A percentile compares a stretch with the other conserved stretches of the same genome.
phyloP scores from a whole-genome alignment of 306 rosid species.

The Citrullus mucosospermus region DNA sequence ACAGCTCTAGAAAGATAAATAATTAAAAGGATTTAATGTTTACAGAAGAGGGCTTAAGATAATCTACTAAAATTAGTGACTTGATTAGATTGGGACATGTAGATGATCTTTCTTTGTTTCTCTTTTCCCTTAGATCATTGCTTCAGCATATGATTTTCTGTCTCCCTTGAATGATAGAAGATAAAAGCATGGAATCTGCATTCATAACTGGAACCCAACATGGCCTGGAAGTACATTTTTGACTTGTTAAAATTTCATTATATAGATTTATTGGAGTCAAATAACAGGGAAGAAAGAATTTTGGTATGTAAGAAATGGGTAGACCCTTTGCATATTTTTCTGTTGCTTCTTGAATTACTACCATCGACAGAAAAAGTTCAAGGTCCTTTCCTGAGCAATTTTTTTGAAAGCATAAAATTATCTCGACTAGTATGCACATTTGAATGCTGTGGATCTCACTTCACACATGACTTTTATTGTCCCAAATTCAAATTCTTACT shows the following conservation, averaged over 20 bases:
- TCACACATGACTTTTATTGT: neutral
- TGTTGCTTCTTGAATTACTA: neutral
- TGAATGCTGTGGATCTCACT: neutral
- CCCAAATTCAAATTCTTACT: neutral
- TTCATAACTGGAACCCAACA: neutral
- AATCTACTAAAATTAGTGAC: neutral
- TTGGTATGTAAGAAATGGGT: neutral
- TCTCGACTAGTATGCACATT: neutral
- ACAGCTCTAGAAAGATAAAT: neutral
- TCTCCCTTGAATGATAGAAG: neutral
- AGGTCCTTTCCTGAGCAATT: neutral
- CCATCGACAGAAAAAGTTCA: neutral
- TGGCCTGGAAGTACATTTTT: neutral
- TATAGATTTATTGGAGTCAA: neutral
- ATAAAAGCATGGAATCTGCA: neutral
- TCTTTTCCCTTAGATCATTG: neutral
- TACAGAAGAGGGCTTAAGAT: neutral
- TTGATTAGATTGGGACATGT: neutral
- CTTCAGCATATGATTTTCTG: neutral
- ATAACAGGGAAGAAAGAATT: neutral
- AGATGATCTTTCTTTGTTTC: neutral
- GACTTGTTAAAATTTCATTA: neutral
- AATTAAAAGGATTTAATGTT: neutral
- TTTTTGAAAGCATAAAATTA: neutral
- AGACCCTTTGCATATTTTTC: neutral